Base-by-base conservation (phyloP, 2,329 filamentous ascomycete species). In the Pestalotiopsis sp. region DNA sequence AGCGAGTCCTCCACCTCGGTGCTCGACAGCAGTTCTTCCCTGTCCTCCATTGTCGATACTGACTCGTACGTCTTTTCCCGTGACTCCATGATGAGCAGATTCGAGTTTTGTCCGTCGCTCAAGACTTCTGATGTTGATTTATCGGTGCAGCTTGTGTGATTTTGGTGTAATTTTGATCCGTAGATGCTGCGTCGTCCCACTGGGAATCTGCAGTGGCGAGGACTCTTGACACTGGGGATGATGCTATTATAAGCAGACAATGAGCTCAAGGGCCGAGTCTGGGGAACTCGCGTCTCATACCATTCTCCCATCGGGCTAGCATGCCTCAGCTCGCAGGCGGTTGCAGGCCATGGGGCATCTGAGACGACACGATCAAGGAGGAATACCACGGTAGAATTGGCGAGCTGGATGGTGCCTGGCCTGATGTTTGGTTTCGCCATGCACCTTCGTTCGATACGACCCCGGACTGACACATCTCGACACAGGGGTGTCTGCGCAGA, bases 1-100 rank as follows among this genome's bases (percentile, higher is more conserved):
- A 79, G 72, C 6, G 78, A 78, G n/a, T 79, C 79, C 64, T 79
- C 77, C 25, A 80, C 76, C 66, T 81, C 79, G 27, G 76, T 78
- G 70, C 72, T 77, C 60, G 75, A 78, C 17, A 72, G 65, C 40
- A 72, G 71, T 27, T 78, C 74, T 31, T 78, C 77, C 17, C 71
- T 70, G 52, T 78, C 75, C 12, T 79, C 77, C 31, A 72, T 69
- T 36, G 69, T 66, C 41, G 71, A 70, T 52, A 75, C 70, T 25
- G 71, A 73, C 25, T 76, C 68, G 69, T 77, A 77, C 20, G 70
- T 70, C n/a, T 71, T 31, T 62, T 45, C 67, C 13, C 31, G 66
- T 11, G 64, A 65, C 14, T 65, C 70, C 72, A 73, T 73, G 9
- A 2, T 27, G 27, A 23, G 36, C 2, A 45, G 12, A n/a, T 2